Conservation (phyloP, 345 rosid genomes). For the Dimocarpus longan region DNA sequence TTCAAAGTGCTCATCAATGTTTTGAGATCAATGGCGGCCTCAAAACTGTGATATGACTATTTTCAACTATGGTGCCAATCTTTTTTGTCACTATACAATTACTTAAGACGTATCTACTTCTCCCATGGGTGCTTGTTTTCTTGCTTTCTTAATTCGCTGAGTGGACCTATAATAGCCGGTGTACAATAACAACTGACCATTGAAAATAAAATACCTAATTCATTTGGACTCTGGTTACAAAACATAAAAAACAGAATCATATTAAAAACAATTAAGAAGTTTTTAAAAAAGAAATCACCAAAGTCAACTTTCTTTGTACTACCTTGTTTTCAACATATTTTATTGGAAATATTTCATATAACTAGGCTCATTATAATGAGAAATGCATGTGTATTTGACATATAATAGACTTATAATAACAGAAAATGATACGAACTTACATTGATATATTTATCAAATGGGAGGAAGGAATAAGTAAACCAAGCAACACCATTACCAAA, state of each 20-base stretch:
- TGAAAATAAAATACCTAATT: conserved; percentile 60
- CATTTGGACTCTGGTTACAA: conserved; percentile 64
- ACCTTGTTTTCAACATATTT: no score
- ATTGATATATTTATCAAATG: conserved; percentile 63
- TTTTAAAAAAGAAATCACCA: no score
- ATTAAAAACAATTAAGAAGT: background rate
- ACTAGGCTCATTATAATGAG: no score
- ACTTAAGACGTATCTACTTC: conserved; percentile 43
- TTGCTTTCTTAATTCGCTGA: conserved; percentile 48
- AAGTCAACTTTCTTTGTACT: no score
- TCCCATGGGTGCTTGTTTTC: conserved; percentile 27
- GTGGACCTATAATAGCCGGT: conserved; percentile 66
- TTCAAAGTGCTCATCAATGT: background rate
- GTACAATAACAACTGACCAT: conserved; percentile 65
- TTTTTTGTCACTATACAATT: conserved; percentile 24
- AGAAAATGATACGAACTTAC: conserved; percentile 34
- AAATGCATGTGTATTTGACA: no score
- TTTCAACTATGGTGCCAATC: background rate
- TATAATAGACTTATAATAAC: background rate
- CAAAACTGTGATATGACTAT: background rate
- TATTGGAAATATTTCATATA: no score
- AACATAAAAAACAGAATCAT: background rate
- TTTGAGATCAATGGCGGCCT: background rate
- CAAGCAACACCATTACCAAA: conserved; percentile 68
- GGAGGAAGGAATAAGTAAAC: conserved; percentile 70